phyloP scores from a whole-genome alignment of 495 filamentous ascomycete species.

The Talaromyces adpressus region DNA sequence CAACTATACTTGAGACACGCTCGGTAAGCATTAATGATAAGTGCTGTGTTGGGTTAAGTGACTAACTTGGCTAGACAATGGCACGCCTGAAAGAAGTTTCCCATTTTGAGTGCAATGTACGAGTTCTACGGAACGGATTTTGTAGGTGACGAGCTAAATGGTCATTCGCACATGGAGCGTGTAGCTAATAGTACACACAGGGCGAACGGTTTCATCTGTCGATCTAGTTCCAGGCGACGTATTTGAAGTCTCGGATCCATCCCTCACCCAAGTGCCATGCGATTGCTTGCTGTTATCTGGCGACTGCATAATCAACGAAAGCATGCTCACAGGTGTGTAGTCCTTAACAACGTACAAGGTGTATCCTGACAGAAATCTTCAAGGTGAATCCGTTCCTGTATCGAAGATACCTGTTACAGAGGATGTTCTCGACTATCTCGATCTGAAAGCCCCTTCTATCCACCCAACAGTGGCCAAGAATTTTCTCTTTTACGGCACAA shows the following conservation, averaged over 20 bases:
- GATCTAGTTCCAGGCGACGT: slow-evolving; percentile 95
- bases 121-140: slow-evolving; percentile 89
- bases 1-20: slow-evolving; percentile 84
- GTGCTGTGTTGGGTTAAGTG: slow-evolving; percentile 1
- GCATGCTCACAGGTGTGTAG: slow-evolving; percentile 83
- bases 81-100: slow-evolving; percentile 84
- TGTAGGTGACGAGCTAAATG: slow-evolving; percentile 50
- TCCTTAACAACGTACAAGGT: background rate
- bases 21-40: slow-evolving; percentile 43
- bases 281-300: slow-evolving; percentile 89
- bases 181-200: slow-evolving; percentile 28
- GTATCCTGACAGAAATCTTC: background rate
- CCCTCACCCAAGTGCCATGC: slow-evolving; percentile 85
- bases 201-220: slow-evolving; percentile 76
- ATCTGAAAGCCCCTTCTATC: slow-evolving; percentile 71
- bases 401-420: slow-evolving; percentile 86
- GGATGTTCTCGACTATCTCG: slow-evolving; percentile 63
- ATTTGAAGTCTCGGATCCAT: slow-evolving; percentile 95
- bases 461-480: slow-evolving; percentile 74
- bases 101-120: slow-evolving; percentile 87
- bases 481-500: slow-evolving; percentile 91
- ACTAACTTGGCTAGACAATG: slow-evolving; percentile 62
- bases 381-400: slow-evolving; percentile 93
- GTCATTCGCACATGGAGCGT: background rate
- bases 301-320: slow-evolving; percentile 98